Evolutionary conservation across 768 basidiomycete species (phyloP).

Genomic region (Suillus lakei): DNA sequence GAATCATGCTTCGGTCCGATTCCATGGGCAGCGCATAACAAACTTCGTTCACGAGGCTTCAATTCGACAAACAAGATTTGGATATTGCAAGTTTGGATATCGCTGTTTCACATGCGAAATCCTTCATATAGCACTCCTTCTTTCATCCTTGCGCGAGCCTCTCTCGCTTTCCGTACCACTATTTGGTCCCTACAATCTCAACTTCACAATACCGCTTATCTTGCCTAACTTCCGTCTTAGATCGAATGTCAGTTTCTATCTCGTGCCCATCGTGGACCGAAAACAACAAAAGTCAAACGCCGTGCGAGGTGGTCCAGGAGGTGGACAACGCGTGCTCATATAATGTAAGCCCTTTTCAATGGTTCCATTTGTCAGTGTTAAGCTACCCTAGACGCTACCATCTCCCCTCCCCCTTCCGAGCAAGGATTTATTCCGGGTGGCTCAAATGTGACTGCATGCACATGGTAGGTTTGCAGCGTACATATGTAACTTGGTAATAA

Average conservation of each 20-base stretch:
- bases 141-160: background rate
- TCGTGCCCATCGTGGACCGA: constrained; percentile 14
- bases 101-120: background rate
- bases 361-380: background rate
- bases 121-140: background rate
- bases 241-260: background rate
- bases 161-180: background rate
- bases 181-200: too few relatives aligned
- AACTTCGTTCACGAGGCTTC: background rate
- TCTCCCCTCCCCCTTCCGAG: background rate
- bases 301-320: constrained; percentile 22
- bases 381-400: background rate
- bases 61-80: background rate
- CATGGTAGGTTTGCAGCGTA: constrained; percentile 22
- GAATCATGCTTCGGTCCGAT: constrained; percentile 2
- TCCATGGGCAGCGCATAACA: background rate
- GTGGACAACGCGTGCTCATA: constrained; percentile 25
- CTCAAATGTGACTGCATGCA: constrained; percentile 22
- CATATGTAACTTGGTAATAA: background rate
- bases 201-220: background rate
- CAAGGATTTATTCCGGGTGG: constrained; percentile 21
- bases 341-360: constrained; percentile 19
- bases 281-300: constrained; percentile 19
- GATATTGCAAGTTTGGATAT: background rate
- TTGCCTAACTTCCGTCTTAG: background rate